A percentile compares a stretch with the other conserved stretches of the same genome.
Conservation (phyloP, 73 alveolate species). For the Blepharisma stoltei region DNA sequence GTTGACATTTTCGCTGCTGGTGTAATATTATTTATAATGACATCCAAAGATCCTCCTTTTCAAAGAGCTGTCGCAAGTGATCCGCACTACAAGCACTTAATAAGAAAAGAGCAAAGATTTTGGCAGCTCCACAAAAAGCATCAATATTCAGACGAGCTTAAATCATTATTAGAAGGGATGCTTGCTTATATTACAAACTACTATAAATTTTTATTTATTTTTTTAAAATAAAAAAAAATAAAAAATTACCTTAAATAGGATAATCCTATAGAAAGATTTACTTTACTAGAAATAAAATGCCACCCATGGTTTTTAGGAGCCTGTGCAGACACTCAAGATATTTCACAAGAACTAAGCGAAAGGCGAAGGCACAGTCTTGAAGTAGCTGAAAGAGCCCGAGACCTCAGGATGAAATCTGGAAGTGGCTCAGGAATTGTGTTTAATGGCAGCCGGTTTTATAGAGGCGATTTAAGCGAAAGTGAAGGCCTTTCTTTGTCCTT, state of each 20-base stretch:
- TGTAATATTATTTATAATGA: constrained; percentile 57
- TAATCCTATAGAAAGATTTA: constrained; percentile 52
- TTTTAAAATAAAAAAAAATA: no score
- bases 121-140: constrained; percentile 40
- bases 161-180: neutral
- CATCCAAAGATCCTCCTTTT: constrained; percentile 48
- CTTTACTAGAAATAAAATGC: constrained; percentile 46
- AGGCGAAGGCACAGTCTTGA: neutral
- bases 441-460: neutral
- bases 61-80: constrained; percentile 42
- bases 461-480: neutral
- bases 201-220: no score
- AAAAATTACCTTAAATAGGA: no score
- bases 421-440: neutral
- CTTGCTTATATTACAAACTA: no score
- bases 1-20: constrained; percentile 68
- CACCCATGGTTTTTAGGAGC: constrained; percentile 23
- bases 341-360: neutral
- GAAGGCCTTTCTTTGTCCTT: constrained; percentile 2
- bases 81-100: constrained; percentile 36
- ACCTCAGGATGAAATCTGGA: neutral
- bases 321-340: neutral
- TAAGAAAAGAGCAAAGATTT: constrained; percentile 40
- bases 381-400: neutral
- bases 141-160: neutral